These are phyloP conservation scores for Verticillium tricorpus DNA, from an alignment of 2,329 filamentous ascomycete species.

Conservation along the genomic window DNA sequence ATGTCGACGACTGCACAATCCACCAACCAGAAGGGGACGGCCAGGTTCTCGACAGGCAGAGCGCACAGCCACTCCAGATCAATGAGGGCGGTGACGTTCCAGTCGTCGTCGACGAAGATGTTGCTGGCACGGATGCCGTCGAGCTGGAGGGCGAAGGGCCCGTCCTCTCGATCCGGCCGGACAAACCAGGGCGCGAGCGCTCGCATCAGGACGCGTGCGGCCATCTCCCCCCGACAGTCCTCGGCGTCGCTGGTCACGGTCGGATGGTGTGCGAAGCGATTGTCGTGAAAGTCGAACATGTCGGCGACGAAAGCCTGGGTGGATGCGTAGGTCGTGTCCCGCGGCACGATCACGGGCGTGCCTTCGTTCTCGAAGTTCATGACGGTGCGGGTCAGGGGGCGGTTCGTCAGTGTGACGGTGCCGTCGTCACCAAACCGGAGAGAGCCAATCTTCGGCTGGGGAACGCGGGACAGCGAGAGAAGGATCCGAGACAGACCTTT, in stretches of 20 bases:
- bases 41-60: conserved; percentile 22
- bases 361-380: not conserved
- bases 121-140: conserved; percentile 36
- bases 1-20: not conserved
- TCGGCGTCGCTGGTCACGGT: conserved; percentile 22
- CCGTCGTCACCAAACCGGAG: no score
- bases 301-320: not conserved
- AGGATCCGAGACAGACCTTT: no score
- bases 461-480: no score
- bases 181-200: conserved; percentile 17
- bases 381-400: no score
- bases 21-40: conserved; percentile 24
- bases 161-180: conserved; percentile 16
- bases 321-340: not conserved
- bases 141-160: conserved; percentile 27
- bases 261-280: conserved; percentile 18
- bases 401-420: no score
- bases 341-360: not conserved
- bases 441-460: no score
- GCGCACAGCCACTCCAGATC: conserved; percentile 28
- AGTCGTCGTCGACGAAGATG: conserved; percentile 29
- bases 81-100: conserved; percentile 25
- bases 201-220: conserved; percentile 22
- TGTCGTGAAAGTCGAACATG: not conserved
- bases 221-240: conserved; percentile 25